phyloP scores from a whole-genome alignment of 257 asterid species.

The Ajuga chamaepitys region DNA sequence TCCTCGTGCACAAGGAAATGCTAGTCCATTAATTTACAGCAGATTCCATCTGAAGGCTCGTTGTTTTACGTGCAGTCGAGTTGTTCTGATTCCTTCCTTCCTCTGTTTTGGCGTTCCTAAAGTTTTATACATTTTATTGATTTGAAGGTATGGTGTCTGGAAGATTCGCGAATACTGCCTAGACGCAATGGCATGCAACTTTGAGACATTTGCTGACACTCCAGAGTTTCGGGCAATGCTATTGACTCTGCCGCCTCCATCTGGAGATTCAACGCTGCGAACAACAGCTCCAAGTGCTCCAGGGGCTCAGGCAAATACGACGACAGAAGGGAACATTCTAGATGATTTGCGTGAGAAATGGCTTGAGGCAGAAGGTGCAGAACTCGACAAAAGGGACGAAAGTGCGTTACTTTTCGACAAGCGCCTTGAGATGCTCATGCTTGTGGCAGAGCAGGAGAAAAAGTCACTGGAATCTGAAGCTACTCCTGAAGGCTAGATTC shows the following conservation, averaged over 20 bases:
- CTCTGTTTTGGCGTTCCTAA: constrained; percentile 8
- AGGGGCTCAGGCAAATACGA: constrained; percentile 52
- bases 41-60: no score
- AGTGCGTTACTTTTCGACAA: constrained; percentile 71
- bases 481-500: not conserved
- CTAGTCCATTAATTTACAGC: no score
- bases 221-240: constrained; percentile 81
- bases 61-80: no score
- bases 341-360: constrained; percentile 93
- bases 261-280: constrained; percentile 77
- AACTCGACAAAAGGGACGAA: constrained; percentile 67
- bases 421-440: constrained; percentile 91
- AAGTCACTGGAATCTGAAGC: constrained; percentile 23
- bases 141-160: constrained; percentile 69
- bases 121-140: not conserved
- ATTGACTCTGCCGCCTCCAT: constrained; percentile 84
- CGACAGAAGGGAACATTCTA: constrained; percentile 55
- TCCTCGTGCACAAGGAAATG: not conserved
- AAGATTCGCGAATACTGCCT: constrained; percentile 84
- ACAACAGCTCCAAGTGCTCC: constrained; percentile 94
- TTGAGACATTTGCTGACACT: constrained; percentile 78
- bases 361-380: constrained; percentile 85
- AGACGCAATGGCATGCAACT: constrained; percentile 72
- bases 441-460: constrained; percentile 58
- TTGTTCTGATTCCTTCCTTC: no score